Conservation (phyloP, 2,329 filamentous ascomycete genomes). For the Laburnicola sp. region DNA sequence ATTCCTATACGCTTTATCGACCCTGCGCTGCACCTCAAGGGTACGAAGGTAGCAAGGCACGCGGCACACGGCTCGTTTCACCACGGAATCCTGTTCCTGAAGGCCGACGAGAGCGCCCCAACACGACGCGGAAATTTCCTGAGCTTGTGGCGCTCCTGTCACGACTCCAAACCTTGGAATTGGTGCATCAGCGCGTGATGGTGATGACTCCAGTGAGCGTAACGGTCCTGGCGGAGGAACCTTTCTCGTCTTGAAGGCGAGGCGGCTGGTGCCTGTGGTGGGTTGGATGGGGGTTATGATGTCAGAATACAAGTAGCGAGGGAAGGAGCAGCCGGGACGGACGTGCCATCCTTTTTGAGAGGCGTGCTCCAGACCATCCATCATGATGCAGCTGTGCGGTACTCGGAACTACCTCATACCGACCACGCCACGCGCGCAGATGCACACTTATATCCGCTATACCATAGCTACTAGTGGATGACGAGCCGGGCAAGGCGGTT, state of each 20-base stretch:
- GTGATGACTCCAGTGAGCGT: not conserved
- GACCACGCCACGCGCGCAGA: not conserved
- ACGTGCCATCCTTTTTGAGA: not conserved
- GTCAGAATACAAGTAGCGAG: too few relatives aligned
- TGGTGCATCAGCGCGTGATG: not conserved
- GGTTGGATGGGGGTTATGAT: constrained; percentile 8
- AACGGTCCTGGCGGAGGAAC: too few relatives aligned
- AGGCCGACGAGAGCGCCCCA: too few relatives aligned
- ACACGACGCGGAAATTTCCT: not conserved
- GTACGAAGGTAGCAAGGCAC: not conserved
- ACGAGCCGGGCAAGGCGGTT: constrained; percentile 19
- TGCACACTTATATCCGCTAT: not conserved
- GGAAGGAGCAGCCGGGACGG: constrained; percentile 1
- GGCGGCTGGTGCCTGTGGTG: too few relatives aligned
- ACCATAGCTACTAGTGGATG: not conserved
- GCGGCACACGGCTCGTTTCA: constrained; percentile 6
- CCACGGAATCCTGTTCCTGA: constrained; percentile 10
- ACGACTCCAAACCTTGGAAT: too few relatives aligned
- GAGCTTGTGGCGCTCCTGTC: not conserved
- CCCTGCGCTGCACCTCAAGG: too few relatives aligned
- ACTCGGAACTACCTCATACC: not conserved
- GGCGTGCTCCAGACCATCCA: not conserved
- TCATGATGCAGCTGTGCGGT: not conserved
- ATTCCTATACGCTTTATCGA: not conserved
- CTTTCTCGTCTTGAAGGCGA: too few relatives aligned